Conservation (phyloP, 2,329 filamentous ascomycete genomes). For the Aspergillus tanneri region DNA sequence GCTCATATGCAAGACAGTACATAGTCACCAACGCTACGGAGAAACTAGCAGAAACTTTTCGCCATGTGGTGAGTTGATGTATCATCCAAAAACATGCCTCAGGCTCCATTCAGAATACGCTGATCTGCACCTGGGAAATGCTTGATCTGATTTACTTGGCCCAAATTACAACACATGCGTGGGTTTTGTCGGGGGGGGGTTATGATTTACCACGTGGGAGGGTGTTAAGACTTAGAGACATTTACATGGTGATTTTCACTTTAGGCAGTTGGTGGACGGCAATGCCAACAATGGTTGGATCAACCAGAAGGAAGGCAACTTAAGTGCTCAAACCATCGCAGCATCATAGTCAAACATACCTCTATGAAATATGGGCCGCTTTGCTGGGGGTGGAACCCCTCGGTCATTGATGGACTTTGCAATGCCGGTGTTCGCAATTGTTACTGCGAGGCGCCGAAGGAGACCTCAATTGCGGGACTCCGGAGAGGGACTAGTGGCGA, state of each 20-base stretch:
- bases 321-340: not conserved
- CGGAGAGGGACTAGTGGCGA: conserved; percentile 5
- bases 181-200: conserved; percentile 9
- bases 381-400: not conserved
- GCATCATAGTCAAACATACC: not conserved
- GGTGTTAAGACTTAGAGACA: conserved; percentile 5
- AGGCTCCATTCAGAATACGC: not conserved
- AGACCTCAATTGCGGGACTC: not conserved
- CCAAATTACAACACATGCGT: conserved; percentile 1
- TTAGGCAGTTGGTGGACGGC: not conserved
- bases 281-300: not conserved
- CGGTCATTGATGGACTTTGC: not conserved
- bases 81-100: conserved; percentile 9
- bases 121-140: conserved; percentile 22
- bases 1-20: conserved; percentile 13
- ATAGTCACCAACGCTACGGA: conserved; percentile 11
- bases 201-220: conserved; percentile 20
- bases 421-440: not conserved
- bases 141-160: conserved; percentile 12
- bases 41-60: conserved; percentile 13
- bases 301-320: not conserved
- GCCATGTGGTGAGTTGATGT: conserved; percentile 11
- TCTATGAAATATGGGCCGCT: not conserved
- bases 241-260: conserved; percentile 6
- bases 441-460: not conserved